Evolutionary conservation across 2,329 filamentous ascomycete genomes (phyloP).

Genomic region (Pseudopyrenochaeta lycopersici): DNA sequence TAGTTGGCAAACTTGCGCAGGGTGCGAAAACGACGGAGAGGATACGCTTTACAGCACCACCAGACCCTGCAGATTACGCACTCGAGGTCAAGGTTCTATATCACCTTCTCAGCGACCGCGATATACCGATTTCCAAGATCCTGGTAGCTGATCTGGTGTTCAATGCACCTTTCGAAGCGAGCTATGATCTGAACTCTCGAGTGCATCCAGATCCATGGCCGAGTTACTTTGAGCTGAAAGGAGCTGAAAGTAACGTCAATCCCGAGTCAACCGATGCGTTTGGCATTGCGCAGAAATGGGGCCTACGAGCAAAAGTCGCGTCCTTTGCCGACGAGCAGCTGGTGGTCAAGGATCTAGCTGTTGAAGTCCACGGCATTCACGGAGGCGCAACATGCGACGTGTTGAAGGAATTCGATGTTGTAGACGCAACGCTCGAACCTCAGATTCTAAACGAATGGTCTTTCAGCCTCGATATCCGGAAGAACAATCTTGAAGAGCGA

Average conservation of each 20-base stretch:
- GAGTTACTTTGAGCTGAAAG: slow-evolving; percentile 76
- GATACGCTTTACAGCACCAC: slow-evolving; percentile 52
- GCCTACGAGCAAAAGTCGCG: slow-evolving; percentile 72
- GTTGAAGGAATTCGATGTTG: slow-evolving; percentile 35
- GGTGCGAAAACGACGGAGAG: slow-evolving; percentile 42
- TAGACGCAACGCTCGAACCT: slow-evolving; percentile 61
- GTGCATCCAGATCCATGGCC: slow-evolving; percentile 85
- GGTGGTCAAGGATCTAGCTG: slow-evolving; percentile 69
- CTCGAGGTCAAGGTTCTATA: slow-evolving; percentile 80
- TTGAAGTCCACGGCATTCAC: slow-evolving; percentile 68
- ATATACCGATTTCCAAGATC: slow-evolving; percentile 81
- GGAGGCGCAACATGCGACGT: slow-evolving; percentile 68
- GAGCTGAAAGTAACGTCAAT: slow-evolving; percentile 44
- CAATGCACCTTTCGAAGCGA: slow-evolving; percentile 87
- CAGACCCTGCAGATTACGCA: slow-evolving; percentile 66
- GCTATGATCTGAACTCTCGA: slow-evolving; percentile 84
- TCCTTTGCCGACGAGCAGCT: slow-evolving; percentile 77
- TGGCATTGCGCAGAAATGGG: slow-evolving; percentile 84
- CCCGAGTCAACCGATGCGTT: slow-evolving; percentile 51
- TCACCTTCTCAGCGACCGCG: slow-evolving; percentile 78
- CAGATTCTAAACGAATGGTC: slow-evolving; percentile 75
- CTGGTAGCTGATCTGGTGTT: slow-evolving; percentile 75
- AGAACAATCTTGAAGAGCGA: slow-evolving; percentile 82
- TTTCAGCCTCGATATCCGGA: slow-evolving; percentile 79
- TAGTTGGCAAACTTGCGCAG: slow-evolving; percentile 46